These are phyloP conservation scores for Thoreauomyces humboldtii DNA, from an alignment of 192 early-diverging fungal genomes.

Conservation along the genomic window DNA sequence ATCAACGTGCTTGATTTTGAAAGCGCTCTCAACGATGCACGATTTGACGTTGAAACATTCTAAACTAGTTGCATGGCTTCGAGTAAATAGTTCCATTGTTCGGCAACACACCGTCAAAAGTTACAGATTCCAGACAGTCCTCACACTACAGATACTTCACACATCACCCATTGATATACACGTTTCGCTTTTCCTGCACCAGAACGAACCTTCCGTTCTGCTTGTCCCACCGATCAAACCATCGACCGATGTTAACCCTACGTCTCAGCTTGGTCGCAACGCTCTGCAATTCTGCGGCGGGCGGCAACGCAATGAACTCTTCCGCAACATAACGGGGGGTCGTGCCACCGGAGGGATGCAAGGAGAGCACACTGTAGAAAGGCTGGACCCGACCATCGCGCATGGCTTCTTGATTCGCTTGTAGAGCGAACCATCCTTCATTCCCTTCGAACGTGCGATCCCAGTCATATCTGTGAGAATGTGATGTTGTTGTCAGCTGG, in stretches of 20 bases:
- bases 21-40: too few species aligned
- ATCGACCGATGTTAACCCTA: conserved; percentile 11
- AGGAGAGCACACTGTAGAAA: conserved; percentile 8
- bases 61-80: too few species aligned
- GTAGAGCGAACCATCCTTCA: conserved; percentile 3
- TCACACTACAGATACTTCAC: too few species aligned
- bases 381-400: conserved; percentile 8
- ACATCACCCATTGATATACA: conserved; percentile 7
- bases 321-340: conserved; percentile 21
- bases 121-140: too few species aligned
- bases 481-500: not conserved
- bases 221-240: conserved; percentile 18
- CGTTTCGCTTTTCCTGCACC: not conserved
- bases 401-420: not conserved
- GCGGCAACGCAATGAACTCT: conserved; percentile 5
- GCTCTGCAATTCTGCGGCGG: not conserved
- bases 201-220: not conserved
- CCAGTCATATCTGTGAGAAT: conserved; percentile 13
- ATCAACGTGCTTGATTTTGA: too few species aligned
- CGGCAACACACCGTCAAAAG: too few species aligned
- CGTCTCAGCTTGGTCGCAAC: too few species aligned
- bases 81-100: too few species aligned
- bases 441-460: not conserved
- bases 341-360: not conserved
- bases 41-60: too few species aligned